Base-by-base conservation (phyloP, 371 early-diverging fungal genomes). In the Mortierella sp. region DNA sequence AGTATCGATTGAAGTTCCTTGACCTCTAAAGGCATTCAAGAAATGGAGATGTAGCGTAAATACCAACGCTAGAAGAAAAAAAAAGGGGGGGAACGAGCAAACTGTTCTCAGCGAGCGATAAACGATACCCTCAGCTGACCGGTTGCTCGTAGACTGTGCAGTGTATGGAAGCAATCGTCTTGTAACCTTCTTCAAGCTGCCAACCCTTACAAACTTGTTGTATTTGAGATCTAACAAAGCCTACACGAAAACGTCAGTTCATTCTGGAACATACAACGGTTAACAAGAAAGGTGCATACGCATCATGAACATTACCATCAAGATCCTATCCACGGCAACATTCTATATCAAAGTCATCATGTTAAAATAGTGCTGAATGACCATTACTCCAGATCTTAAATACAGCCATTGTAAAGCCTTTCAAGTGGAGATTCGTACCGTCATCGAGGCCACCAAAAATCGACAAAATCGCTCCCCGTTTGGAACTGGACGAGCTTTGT, bases 241-340 rank as follows among this genome's bases (percentile, higher is more conserved):
- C 73, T 73, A 41, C 2, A 43, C 21, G 4, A n/a, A 18, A 47
- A 38, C 5, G 38, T 53, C 10, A 53, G 31, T n/a, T 18, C 18
- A 13, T 26, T 23, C 7, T 39, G 28, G 43, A 6, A n/a, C 42
- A 26, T 28, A 19, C 28, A 42, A 9, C n/a, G 5, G n/a, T 45
- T 45, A n/a, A n/a, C n/a, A n/a, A n/a, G n/a, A n/a, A n/a, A n/a
- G n/a, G n/a, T n/a, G n/a, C n/a, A n/a, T n/a, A n/a, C n/a, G n/a
- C 34, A 34, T 4, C 10, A 47, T 47, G 10, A 8, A 47, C 19
- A 24, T 34, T 80, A 82, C 86, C 70, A 63, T 67, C 23, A 96
- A 79, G 52, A 96, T 92, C 39, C 94, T 87, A 73, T 96, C 97
- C 3, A 96, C 96, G 5, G 97, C 97, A 6, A 95, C 94, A 68